These are phyloP conservation scores for Epichloe hybrida DNA, from an alignment of 2,329 filamentous ascomycete genomes.

Conservation along the genomic window DNA sequence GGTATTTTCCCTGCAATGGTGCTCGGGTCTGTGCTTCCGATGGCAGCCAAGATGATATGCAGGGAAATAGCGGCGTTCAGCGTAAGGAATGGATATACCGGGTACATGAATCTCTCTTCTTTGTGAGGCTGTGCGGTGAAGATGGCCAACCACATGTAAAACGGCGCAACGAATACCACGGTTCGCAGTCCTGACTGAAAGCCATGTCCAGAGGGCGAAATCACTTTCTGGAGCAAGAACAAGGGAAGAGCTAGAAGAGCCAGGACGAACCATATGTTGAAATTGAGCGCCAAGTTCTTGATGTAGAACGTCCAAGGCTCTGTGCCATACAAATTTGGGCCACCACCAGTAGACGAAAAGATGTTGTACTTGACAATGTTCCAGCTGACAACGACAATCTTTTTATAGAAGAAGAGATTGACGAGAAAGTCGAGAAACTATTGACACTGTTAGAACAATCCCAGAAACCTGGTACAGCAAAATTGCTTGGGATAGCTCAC, in stretches of 20 bases:
- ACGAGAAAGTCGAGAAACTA: slow-evolving; percentile 56
- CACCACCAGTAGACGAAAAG: slow-evolving; percentile 68
- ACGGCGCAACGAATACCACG: slow-evolving; percentile 65
- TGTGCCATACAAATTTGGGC: slow-evolving; percentile 85
- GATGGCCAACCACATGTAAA: slow-evolving; percentile 88
- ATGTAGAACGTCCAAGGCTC: slow-evolving; percentile 97
- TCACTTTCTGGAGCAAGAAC: slow-evolving; percentile 56
- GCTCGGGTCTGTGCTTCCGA: slow-evolving; percentile 58
- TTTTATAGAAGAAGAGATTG: slow-evolving; percentile 78
- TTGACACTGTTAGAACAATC: background rate
- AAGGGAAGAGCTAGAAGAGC: slow-evolving; percentile 64
- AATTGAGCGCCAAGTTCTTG: slow-evolving; percentile 82
- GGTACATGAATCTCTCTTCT: slow-evolving; percentile 98
- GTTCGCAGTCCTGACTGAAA: slow-evolving; percentile 61
- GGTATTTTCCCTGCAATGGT: slow-evolving; percentile 59
- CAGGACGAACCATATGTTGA: slow-evolving; percentile 85
- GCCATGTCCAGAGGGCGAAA: slow-evolving; percentile 46
- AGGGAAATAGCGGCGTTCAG: slow-evolving; percentile 77
- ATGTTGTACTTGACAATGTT: slow-evolving; percentile 97
- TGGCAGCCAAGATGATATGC: slow-evolving; percentile 62
- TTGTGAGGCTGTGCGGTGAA: slow-evolving; percentile 93
- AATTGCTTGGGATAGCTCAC: slow-evolving; percentile 30
- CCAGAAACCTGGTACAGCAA: background rate
- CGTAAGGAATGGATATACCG: slow-evolving; percentile 78
- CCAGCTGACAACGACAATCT: slow-evolving; percentile 63